Evolutionary conservation across 352 stramenopile genomes (phyloP), one percentile per base, ranked within the genome.

Genomic region (Halophytophthora polymorphica): DNA sequence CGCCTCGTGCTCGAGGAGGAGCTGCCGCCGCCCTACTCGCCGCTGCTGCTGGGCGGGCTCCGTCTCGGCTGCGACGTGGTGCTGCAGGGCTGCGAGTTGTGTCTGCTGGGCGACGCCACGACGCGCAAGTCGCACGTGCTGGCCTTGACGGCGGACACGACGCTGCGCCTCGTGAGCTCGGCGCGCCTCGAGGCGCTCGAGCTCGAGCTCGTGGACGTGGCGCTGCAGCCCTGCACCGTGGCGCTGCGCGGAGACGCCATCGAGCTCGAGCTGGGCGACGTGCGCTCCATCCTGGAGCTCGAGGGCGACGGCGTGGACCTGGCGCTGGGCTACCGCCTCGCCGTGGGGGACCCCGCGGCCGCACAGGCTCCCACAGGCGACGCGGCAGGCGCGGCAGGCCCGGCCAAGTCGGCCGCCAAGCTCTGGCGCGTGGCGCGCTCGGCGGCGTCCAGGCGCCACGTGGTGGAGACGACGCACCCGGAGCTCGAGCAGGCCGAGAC

Each of bases 231-330:
- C 3, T 95, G 85, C 45, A 71, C 54, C 34, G 66, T 95, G 28
- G 56, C 83, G 7, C 55, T 92, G 40, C 54, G 58, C 12, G 68
- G 79, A 10, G 69, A 95, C 43, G 77, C 61, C 3, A 90, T 95
- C 53, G 73, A 90, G 2, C 66, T 95, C 11, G 77, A 90, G 10
- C 74, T 93, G 11, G 53, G 78, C 12, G 79, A 84, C 15, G 40
- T 88, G 38, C 73, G 85, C 19, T 90, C 70, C 35, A 91, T 95
- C 39, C 38, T 95, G 53, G 85, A 95, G 40, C 67, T 95, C 15
- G 85, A 95, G 66, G 85, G 85, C 44, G 85, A 93, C 71, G 85
- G 85, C 11, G 81, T 93, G 19, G 85, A 95, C 53, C 55, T 95
- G 23, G 66, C 85, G 41, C 56, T 95, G 28, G 74, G 74, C 7